phyloP scores from a whole-genome alignment of 2,329 filamentous ascomycete species.

The Monosporascus sp. region DNA sequence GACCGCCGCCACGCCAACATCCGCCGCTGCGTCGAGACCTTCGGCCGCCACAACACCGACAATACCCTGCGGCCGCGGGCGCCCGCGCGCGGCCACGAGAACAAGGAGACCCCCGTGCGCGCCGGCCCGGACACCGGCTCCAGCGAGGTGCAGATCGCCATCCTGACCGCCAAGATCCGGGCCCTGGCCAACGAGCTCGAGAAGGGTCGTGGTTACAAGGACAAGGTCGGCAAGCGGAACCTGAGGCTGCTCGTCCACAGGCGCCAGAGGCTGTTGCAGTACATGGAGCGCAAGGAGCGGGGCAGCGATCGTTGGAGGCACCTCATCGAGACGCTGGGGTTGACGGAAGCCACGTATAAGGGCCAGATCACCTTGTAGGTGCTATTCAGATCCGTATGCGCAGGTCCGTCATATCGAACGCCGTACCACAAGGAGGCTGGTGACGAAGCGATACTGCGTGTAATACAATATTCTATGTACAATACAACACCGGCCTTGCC shows the following conservation, averaged over 20 bases:
- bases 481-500: constrained; percentile 24
- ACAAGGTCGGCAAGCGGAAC: constrained; percentile 93
- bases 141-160: constrained; percentile 95
- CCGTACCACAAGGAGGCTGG: constrained; percentile 16
- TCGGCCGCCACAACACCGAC: constrained; percentile 91
- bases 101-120: constrained; percentile 40
- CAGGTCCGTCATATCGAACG: neutral
- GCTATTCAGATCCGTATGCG: constrained; percentile 1
- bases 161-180: constrained; percentile 90
- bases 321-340: constrained; percentile 74
- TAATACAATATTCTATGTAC: constrained; percentile 33
- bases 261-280: constrained; percentile 81
- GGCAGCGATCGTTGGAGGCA: constrained; percentile 88
- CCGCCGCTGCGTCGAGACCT: constrained; percentile 75
- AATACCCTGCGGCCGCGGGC: constrained; percentile 57
- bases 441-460: constrained; percentile 22
- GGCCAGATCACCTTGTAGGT: constrained; percentile 74
- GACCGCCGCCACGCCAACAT: constrained; percentile 80
- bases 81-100: constrained; percentile 36
- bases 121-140: constrained; percentile 91
- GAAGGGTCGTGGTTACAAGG: constrained; percentile 64
- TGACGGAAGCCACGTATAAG: constrained; percentile 86
- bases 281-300: constrained; percentile 83
- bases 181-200: constrained; percentile 69
- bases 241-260: constrained; percentile 79